Evolutionary conservation across 1,284 basidiomycete genomes (phyloP), one percentile per base, ranked within the genome.

Genomic region (Ustilago tritici): DNA sequence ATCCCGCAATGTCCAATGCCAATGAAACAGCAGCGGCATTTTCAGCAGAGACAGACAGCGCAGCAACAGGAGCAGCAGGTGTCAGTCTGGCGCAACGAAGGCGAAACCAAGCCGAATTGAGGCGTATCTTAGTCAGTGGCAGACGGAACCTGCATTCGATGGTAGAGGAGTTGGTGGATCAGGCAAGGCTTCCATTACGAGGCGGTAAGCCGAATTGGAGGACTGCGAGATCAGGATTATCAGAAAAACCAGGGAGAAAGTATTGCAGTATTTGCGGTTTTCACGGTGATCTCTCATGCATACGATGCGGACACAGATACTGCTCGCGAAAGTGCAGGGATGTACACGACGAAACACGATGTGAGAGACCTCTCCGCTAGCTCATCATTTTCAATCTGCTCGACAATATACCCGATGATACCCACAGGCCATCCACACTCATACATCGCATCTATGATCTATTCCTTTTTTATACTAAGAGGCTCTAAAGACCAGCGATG

Each of bases 251-350:
- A 4, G 65, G 35, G 4, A 56, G 73, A 10, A 66, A 50, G 47
- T 71, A 69, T n/a, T 76, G 74, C 47, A 69, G 58, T n/a, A 76
- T 76, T 5, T 76, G 74, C 63, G 62, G 69, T 4, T 76, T 59
- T n/a, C 62, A 76, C 38, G 74, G 74, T 15, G 69, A 76, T 36
- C 36, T 76, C 17, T 35, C 69, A 4, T 76, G 74, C 54, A 56
- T 65, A n/a, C 47, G 74, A 17, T 76, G 74, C 34, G 69, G 69
- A 2, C 56, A 72, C 47, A 58, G 69, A 46, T 72, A 71, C 59
- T 76, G 74, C 69, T 61, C 57, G 1, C 46, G 60, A 14, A 55
- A 56, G 47, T 76, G 74, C 35, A 63, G 73, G 35, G 68, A 66
- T 38, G 56, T 57, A 40, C 74, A 76, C 53, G 69, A 76, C 63